Base-by-base conservation (phyloP, 495 filamentous ascomycete species). In the Chaetomidium leptoderma region DNA sequence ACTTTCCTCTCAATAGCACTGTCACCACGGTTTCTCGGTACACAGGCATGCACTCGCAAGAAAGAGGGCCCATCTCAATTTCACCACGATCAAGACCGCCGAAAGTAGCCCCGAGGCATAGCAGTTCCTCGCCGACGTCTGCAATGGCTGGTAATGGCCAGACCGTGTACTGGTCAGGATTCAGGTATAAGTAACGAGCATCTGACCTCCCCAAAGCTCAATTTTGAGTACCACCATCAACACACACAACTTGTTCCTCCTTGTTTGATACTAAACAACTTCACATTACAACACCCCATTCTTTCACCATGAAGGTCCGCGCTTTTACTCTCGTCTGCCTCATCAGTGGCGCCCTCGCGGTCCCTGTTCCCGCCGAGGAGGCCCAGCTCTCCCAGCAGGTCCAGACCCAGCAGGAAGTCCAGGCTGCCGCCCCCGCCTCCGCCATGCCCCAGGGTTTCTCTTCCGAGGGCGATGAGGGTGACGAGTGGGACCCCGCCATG, bases 241-340 rank as follows among this genome's bases (percentile, higher is more conserved):
- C 32, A 36, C 32, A n/a, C 17, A 53, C 47, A 24, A 10, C 47
- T 32, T 7, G 16, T 14, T 48, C 32, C 6, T 44, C 27, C 17
- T 29, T n/a, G n/a, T n/a, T n/a, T n/a, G n/a, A n/a, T 39, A n/a
- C 8, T 16, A 40, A 30, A 30, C 29, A 42, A 19, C 35, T 37
- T 33, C 21, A 13, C 23, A 7, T 21, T 35, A 6, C 42, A 49
- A 46, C 26, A 55, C 17, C 5, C 55, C 39, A 32, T 24, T 46
- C 32, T 46, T 55, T 49, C 59, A 59, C 29, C 29, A 65, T 63
- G 65, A 65, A 64, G 60, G 11, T 58, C 37, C 47, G 36, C 6
- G 48, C 39, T 39, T 21, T 63, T 50, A 45, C 50, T 29, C 42
- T 65, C 19, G 4, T 58, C 36, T 58, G 54, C 55, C 43, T 64